Conservation (phyloP, 1,139 yeast genomes). For the Pichia sp. region DNA sequence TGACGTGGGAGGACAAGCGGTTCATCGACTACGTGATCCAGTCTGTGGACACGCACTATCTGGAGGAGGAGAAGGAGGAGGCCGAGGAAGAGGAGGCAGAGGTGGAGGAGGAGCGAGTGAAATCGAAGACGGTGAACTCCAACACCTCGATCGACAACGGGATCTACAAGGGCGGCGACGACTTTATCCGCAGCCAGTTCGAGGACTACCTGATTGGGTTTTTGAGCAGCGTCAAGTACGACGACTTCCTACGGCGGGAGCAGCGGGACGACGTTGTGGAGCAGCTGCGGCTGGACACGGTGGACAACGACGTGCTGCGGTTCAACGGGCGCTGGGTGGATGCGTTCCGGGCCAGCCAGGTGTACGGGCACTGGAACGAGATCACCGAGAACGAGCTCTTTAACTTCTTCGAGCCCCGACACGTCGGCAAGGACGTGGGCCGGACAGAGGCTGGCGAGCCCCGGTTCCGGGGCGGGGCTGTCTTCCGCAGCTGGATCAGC, state of each 20-base stretch:
- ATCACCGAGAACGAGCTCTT: constrained; percentile 85
- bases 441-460: not conserved
- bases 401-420: constrained; percentile 81
- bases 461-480: constrained; percentile 6
- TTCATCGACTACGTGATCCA: constrained; percentile 54
- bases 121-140: constrained; percentile 39
- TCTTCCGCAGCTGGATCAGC: constrained; percentile 16
- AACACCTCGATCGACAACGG: constrained; percentile 45
- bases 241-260: constrained; percentile 47
- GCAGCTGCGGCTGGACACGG: constrained; percentile 20
- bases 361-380: constrained; percentile 64
- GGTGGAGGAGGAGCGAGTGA: no score
- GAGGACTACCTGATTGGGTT: constrained; percentile 85
- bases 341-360: constrained; percentile 63
- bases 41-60: constrained; percentile 37
- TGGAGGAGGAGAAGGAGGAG: constrained; percentile 11
- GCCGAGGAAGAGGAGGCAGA: constrained; percentile 20
- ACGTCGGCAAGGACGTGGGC: constrained; percentile 32
- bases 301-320: constrained; percentile 41
- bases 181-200: constrained; percentile 78
- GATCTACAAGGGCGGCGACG: constrained; percentile 73
- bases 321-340: constrained; percentile 58
- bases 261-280: constrained; percentile 17
- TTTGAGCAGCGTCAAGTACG: constrained; percentile 67
- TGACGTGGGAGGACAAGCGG: constrained; percentile 66